These are phyloP conservation scores for Fusarium algeriense DNA, from an alignment of 2,329 filamentous ascomycete species.

Conservation along the genomic window DNA sequence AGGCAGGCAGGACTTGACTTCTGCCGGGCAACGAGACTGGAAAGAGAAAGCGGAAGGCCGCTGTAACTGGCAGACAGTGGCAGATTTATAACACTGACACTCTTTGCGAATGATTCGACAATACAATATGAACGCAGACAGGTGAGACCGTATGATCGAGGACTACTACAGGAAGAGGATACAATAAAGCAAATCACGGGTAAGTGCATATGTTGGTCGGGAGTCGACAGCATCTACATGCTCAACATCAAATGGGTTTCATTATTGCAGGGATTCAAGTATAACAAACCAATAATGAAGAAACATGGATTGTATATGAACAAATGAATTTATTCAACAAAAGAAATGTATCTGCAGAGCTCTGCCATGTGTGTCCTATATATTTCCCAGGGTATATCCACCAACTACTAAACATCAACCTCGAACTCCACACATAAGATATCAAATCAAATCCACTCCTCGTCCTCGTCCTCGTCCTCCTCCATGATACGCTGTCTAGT, in stretches of 20 bases:
- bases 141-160: neutral
- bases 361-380: neutral
- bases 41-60: neutral
- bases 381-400: slow-evolving; percentile 23
- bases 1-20: neutral
- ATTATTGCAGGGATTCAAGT: neutral
- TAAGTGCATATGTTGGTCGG: neutral
- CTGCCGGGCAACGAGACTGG: neutral
- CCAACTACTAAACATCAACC: neutral
- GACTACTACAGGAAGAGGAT: neutral
- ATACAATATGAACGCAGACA: neutral
- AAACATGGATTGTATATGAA: neutral
- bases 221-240: neutral
- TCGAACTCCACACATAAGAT: slow-evolving; percentile 2
- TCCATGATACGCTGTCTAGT: neutral
- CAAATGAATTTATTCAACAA: neutral
- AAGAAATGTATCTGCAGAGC: slow-evolving; percentile 4
- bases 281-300: neutral
- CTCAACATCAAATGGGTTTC: neutral
- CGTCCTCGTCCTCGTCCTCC: neutral
- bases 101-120: neutral
- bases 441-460: slow-evolving; percentile 6
- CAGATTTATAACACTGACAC: neutral
- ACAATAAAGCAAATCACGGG: neutral
- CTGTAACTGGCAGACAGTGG: neutral